These are phyloP conservation scores for Phaeosphaeriaceae sp. DNA, from an alignment of 2,329 filamentous ascomycete genomes.

Conservation along the genomic window DNA sequence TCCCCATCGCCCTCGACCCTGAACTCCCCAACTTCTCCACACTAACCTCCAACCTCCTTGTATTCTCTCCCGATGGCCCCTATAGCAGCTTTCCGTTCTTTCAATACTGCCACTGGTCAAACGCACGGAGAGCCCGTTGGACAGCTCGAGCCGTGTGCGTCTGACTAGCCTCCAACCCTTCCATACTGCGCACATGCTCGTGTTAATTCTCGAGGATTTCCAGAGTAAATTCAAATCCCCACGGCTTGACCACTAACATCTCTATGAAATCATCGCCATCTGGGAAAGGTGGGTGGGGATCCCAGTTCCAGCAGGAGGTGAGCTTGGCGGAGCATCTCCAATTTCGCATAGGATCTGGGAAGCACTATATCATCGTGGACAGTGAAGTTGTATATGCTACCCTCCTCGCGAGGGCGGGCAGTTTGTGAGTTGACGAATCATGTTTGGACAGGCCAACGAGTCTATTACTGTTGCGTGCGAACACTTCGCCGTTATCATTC, in stretches of 20 bases:
- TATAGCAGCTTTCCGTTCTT: too few relatives aligned
- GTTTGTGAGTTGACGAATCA: neutral
- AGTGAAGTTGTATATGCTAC: neutral
- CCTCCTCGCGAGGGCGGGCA: neutral
- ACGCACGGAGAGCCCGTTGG: neutral
- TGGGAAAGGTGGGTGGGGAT: slow-evolving; percentile 2
- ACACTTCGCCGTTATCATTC: slow-evolving; percentile 1
- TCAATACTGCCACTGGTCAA: too few relatives aligned
- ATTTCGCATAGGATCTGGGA: neutral
- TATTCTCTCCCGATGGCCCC: too few relatives aligned
- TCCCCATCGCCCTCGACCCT: too few relatives aligned
- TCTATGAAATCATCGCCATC: slow-evolving; percentile 2
- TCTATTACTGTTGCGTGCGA: neutral
- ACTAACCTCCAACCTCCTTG: too few relatives aligned
- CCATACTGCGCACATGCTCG: neutral
- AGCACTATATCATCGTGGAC: slow-evolving; percentile 2
- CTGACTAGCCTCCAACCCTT: neutral
- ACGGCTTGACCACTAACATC: neutral
- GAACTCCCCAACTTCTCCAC: too few relatives aligned
- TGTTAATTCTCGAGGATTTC: neutral
- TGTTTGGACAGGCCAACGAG: neutral
- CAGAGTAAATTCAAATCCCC: slow-evolving; percentile 4
- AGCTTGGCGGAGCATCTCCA: neutral
- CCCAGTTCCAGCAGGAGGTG: slow-evolving; percentile 2
- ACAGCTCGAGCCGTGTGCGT: neutral